Base-by-base conservation (phyloP, 441 rosid species). In the Melastoma candidum region DNA sequence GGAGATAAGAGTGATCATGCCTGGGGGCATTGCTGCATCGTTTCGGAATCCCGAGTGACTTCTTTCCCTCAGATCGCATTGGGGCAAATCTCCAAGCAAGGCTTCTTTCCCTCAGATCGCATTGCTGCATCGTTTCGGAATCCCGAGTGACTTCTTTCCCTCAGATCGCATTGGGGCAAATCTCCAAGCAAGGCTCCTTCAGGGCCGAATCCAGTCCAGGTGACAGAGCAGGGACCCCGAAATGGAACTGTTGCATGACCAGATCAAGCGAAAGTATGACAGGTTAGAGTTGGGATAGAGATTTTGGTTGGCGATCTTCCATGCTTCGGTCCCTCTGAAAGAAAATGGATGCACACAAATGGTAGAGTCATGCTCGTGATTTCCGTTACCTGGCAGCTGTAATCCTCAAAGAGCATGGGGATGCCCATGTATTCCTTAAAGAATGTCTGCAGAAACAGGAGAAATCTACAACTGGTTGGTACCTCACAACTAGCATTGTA, bases 371-470 rank as follows among this genome's bases (percentile, higher is more conserved):
- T 46, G 2, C 46, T 26, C 12, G 41, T 3, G 41, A 36, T 36
- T 36, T 36, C 32, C 43, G 43, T 61, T 71, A 90, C 95, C 88
- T 85, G 95, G 53, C 90, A 87, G 71, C 93, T 84, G 63, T 83
- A 83, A 57, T 90, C 96, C 25, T 53, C 68, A 69, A 87, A 87
- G 77, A 81, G 41, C 47, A 85, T 52, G 50, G 97, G 88, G 51
- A 87, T 78, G 46, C 95, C 97, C 96, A 78, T 80, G 70, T 74
- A 74, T 53, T 90, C 88, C 65, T 73, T 81, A 73, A 85, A 83
- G 68, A 87, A 87, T 39, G 79, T 75, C 97, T 85, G 56, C 54
- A 32, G 57, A 12, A 44, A 0, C 11, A 10, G 10, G 17, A 45
- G 24, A 24, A 39, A 14, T 41, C 11, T 25, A 36, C 46, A 13